Evolutionary conservation across 2,329 filamentous ascomycete genomes (phyloP).

Genomic region (Penicillium olsonii): DNA sequence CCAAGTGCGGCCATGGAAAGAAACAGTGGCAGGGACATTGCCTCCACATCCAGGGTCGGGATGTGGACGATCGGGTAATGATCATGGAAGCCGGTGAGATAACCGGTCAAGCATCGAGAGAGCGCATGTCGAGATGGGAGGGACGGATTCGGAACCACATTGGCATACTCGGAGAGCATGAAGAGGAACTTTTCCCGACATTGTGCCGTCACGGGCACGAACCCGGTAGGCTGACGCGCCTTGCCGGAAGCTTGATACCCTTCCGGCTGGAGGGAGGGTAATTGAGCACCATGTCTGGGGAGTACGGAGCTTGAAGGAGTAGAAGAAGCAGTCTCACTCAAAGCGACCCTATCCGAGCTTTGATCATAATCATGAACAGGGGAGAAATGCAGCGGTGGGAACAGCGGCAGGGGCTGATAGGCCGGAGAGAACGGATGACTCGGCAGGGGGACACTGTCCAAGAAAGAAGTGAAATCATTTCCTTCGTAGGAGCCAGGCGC

Average conservation of each 20-base stretch:
- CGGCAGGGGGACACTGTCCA: slow-evolving; percentile 36
- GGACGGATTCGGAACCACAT: slow-evolving; percentile 29
- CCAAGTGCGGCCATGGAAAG: slow-evolving; percentile 35
- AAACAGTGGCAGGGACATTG: slow-evolving; percentile 27
- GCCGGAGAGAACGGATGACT: slow-evolving; percentile 36
- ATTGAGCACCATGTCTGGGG: slow-evolving; percentile 34
- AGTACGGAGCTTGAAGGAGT: slow-evolving; percentile 34
- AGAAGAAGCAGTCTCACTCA: slow-evolving; percentile 13
- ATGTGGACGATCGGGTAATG: slow-evolving; percentile 37
- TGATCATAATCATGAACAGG: slow-evolving; percentile 29
- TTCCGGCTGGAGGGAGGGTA: slow-evolving; percentile 36
- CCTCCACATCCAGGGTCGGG: slow-evolving; percentile 32
- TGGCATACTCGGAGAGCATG: slow-evolving; percentile 26
- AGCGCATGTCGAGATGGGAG: slow-evolving; percentile 36
- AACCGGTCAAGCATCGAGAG: slow-evolving; percentile 36
- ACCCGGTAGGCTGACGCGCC: slow-evolving; percentile 29
- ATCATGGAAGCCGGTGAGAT: slow-evolving; percentile 35
- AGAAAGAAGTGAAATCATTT: slow-evolving; percentile 37
- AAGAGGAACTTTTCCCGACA: slow-evolving; percentile 31
- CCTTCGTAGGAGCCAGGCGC: slow-evolving; percentile 26
- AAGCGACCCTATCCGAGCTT: slow-evolving; percentile 17
- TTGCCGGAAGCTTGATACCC: slow-evolving; percentile 28
- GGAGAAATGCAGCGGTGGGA: slow-evolving; percentile 30
- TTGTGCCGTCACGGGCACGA: slow-evolving; percentile 33
- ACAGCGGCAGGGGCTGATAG: slow-evolving; percentile 36